phyloP scores from a whole-genome alignment of 2,329 filamentous ascomycete species.

The Fusarium sp. region DNA sequence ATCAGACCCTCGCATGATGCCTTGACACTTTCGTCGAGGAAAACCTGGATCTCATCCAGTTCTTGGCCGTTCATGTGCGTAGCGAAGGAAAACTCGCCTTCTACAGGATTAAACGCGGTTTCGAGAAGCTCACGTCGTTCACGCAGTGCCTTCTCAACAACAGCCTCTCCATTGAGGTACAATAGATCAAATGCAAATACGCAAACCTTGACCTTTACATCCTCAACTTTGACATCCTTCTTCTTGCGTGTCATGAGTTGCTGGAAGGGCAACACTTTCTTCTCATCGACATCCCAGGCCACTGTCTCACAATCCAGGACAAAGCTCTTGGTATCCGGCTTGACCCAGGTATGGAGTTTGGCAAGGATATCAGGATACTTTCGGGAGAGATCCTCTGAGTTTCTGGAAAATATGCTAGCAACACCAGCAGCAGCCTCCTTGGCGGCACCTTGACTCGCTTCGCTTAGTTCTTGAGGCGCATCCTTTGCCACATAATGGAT shows the following conservation, averaged over 20 bases:
- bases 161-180: constrained; percentile 88
- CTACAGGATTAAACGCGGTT: constrained; percentile 75
- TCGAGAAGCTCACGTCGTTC: constrained; percentile 82
- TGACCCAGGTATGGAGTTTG: constrained; percentile 89
- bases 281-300: constrained; percentile 92
- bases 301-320: constrained; percentile 99
- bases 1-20: constrained; percentile 96
- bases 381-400: constrained; percentile 95
- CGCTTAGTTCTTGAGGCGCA: constrained; percentile 72
- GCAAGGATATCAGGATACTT: constrained; percentile 96
- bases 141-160: constrained; percentile 86
- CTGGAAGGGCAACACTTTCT: constrained; percentile 96
- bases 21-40: constrained; percentile 94
- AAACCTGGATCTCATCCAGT: constrained; percentile 89
- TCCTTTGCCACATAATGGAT: constrained; percentile 95
- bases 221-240: constrained; percentile 95
- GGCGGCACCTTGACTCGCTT: constrained; percentile 65
- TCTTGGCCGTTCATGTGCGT: constrained; percentile 87
- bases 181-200: constrained; percentile 96
- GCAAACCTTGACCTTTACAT: constrained; percentile 96
- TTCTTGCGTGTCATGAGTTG: constrained; percentile 97
- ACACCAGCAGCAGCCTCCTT: constrained; percentile 77
- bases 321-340: constrained; percentile 88
- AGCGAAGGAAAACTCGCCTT: constrained; percentile 92
- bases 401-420: constrained; percentile 93